phyloP scores from a whole-genome alignment of 257 asterid genomes.

The Forsythia viridissima region DNA sequence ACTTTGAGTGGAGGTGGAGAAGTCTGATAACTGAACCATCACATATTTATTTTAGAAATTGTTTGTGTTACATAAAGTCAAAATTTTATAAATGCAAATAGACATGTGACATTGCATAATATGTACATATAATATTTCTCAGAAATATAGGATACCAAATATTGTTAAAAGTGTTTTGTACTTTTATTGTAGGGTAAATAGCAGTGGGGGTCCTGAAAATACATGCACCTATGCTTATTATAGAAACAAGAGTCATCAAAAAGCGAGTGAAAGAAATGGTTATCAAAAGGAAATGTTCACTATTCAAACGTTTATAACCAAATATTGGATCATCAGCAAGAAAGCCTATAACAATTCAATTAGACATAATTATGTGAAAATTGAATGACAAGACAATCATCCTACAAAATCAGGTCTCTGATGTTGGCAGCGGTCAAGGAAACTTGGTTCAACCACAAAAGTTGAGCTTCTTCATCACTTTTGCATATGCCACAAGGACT shows the following conservation, averaged over 20 bases:
- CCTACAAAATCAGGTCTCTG: not conserved
- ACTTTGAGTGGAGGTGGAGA: no score
- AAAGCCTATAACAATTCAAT: not conserved
- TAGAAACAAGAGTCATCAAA: not conserved
- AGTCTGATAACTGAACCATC: no score
- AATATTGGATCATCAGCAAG: not conserved
- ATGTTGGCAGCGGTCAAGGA: slow-evolving; percentile 16
- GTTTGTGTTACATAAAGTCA: no score
- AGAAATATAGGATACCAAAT: no score
- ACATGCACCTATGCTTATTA: not conserved
- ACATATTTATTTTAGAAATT: no score
- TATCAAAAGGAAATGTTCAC: not conserved
- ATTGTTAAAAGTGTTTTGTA: no score
- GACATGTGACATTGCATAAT: no score
- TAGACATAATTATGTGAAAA: not conserved
- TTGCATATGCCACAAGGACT: slow-evolving; percentile 84
- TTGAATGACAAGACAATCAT: not conserved
- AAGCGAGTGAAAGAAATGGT: not conserved
- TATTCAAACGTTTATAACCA: not conserved
- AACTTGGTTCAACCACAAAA: slow-evolving; percentile 49
- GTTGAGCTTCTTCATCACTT: slow-evolving; percentile 86
- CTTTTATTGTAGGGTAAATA: no score
- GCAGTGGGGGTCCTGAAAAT: not conserved
- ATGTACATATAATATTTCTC: no score
- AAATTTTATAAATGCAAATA: no score